Conservation (phyloP, 2,329 filamentous ascomycete genomes). For the Fusarium pseudocircinatum region DNA sequence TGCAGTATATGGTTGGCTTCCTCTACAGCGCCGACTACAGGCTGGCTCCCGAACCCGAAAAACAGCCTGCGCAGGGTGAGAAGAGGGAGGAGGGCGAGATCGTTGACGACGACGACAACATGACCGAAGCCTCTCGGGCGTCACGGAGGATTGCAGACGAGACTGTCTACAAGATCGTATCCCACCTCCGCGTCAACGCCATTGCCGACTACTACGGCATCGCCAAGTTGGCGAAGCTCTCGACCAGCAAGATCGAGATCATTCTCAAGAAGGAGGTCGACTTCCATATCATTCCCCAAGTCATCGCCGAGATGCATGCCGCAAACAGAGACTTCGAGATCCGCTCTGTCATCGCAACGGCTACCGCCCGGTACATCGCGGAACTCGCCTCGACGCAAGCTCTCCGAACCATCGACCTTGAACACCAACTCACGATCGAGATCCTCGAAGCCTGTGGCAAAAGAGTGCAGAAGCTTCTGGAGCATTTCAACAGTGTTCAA, state of each 20-base stretch:
- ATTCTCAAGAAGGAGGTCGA: fast-evolving
- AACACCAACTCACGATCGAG: neutral
- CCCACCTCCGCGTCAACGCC: neutral
- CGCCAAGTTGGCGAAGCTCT: neutral
- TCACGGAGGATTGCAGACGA: fast-evolving
- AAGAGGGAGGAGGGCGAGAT: neutral
- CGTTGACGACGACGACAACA: fast-evolving
- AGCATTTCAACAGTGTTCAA: no score
- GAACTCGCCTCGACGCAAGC: neutral
- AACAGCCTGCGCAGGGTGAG: fast-evolving
- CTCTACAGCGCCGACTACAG: neutral
- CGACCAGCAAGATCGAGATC: fast-evolving
- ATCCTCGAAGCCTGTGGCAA: neutral
- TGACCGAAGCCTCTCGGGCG: fast-evolving
- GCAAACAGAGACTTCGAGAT: neutral
- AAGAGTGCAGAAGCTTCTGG: fast-evolving
- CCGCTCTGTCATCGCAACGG: neutral
- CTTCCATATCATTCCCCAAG: fast-evolving
- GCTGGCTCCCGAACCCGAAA: neutral
- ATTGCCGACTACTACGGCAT: neutral
- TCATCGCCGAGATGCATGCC: neutral
- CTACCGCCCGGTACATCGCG: fast-evolving
- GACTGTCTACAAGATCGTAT: neutral
- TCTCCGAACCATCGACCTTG: neutral
- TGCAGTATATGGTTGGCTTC: neutral